A percentile compares a stretch with the other conserved stretches of the same genome.
phyloP scores from a whole-genome alignment of 805 yeast species.

The Cyberlindnera maclurae region DNA sequence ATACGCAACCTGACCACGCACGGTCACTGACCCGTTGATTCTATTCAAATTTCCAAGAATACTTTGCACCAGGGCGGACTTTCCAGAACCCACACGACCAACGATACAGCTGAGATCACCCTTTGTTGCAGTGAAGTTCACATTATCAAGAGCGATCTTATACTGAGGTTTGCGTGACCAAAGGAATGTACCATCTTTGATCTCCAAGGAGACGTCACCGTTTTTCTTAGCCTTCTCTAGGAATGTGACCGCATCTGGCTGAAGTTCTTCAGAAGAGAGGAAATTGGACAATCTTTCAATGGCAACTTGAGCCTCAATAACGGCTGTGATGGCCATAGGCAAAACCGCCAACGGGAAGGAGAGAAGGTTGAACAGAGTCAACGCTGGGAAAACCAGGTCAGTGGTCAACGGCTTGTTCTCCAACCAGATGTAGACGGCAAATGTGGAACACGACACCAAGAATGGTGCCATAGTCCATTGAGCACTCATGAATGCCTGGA shows the following conservation, averaged over 20 bases:
- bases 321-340: slow-evolving; percentile 81
- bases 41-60: slow-evolving; percentile 78
- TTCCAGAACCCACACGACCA: slow-evolving; percentile 89
- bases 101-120: slow-evolving; percentile 81
- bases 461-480: slow-evolving; percentile 85
- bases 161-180: slow-evolving; percentile 71
- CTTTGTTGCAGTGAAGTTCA: slow-evolving; percentile 57
- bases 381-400: slow-evolving; percentile 87
- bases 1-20: slow-evolving; percentile 78
- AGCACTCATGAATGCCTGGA: slow-evolving; percentile 63
- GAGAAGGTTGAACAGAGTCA: slow-evolving; percentile 79
- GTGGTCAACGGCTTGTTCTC: slow-evolving; percentile 66
- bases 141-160: slow-evolving; percentile 58
- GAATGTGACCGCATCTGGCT: slow-evolving; percentile 62
- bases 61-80: slow-evolving; percentile 74
- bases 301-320: slow-evolving; percentile 88
- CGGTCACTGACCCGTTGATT: slow-evolving; percentile 61
- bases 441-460: slow-evolving; percentile 82
- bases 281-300: slow-evolving; percentile 66
- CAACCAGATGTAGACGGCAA: slow-evolving; percentile 65
- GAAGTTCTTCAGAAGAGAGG: slow-evolving; percentile 72
- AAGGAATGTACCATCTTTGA: slow-evolving; percentile 63
- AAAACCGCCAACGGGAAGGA: slow-evolving; percentile 88
- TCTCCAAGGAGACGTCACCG: slow-evolving; percentile 63
- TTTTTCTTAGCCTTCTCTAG: slow-evolving; percentile 37